Evolutionary conservation across 139 green algal species (phyloP).

Genomic region (Yamagishiella unicocca): DNA sequence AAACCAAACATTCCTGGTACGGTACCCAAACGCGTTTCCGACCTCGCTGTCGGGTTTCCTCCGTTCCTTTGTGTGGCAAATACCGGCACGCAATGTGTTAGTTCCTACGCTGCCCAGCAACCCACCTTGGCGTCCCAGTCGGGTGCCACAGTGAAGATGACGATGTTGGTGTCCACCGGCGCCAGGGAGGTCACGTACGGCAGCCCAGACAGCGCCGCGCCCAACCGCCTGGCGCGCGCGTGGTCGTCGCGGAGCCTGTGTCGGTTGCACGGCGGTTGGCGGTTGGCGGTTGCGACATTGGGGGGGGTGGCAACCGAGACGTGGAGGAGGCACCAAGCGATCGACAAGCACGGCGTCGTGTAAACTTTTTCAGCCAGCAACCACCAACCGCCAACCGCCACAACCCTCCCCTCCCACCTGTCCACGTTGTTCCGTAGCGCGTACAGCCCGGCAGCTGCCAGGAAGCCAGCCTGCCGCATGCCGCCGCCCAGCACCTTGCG

Average conservation of each 20-base stretch:
- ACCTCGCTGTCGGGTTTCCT: background rate
- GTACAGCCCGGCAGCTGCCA: slow-evolving; percentile 65
- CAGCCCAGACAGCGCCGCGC: slow-evolving; percentile 9
- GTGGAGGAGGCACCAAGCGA: no score
- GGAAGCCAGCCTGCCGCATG: slow-evolving; percentile 79
- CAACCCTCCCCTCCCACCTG: slow-evolving; percentile 19
- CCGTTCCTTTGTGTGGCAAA: background rate
- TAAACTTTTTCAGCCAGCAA: no score
- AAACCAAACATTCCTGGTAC: background rate
- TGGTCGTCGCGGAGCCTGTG: slow-evolving; percentile 52
- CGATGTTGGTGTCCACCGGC: slow-evolving; percentile 59
- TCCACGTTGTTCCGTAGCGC: slow-evolving; percentile 60
- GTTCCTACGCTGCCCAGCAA: background rate
- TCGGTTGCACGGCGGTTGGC: background rate
- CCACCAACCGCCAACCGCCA: background rate
- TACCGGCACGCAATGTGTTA: background rate
- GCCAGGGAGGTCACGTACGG: slow-evolving; percentile 40
- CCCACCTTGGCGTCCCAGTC: slow-evolving; percentile 30
- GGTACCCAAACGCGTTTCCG: background rate
- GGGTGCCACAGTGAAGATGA: slow-evolving; percentile 43
- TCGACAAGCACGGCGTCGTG: no score
- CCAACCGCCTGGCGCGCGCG: slow-evolving; percentile 38
- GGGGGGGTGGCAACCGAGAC: no score
- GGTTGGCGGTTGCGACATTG: no score
- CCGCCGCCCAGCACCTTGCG: slow-evolving; percentile 83